A percentile compares a stretch with the other conserved stretches of the same genome.
Conservation (phyloP, 2,329 filamentous ascomycete genomes). For the Xylaria sp. region DNA sequence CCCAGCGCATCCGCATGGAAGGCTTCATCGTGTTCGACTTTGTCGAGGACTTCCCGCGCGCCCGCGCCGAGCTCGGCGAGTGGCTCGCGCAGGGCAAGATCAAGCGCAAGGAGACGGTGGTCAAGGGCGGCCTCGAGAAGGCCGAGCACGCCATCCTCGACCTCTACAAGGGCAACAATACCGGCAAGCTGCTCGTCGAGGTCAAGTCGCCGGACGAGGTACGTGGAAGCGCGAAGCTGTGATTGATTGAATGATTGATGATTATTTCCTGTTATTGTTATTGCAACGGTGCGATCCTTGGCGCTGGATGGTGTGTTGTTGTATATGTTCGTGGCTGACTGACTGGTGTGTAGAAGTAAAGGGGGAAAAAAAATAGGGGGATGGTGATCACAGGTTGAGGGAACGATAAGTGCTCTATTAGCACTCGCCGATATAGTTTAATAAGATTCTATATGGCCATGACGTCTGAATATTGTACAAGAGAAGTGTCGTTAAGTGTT, state of each 20-base stretch:
- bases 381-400: background rate
- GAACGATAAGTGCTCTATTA: background rate
- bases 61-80: conserved; percentile 68
- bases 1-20: conserved; percentile 68
- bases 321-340: conserved; percentile 12
- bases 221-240: conserved; percentile 43
- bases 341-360: conserved; percentile 29
- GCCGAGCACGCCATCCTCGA: conserved; percentile 72
- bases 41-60: conserved; percentile 65
- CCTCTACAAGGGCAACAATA: conserved; percentile 76
- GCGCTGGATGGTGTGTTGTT: background rate
- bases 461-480: background rate
- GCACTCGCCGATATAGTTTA: background rate
- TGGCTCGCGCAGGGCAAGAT: conserved; percentile 80
- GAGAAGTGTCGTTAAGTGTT: background rate
- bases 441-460: background rate
- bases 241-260: conserved; percentile 21
- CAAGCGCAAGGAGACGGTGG: conserved; percentile 75
- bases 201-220: conserved; percentile 54
- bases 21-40: conserved; percentile 82
- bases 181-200: conserved; percentile 71
- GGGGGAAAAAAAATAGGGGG: background rate
- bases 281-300: background rate
- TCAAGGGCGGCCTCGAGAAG: conserved; percentile 73
- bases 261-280: background rate